Evolutionary conservation across 495 filamentous ascomycete genomes (phyloP).

Genomic region (Penicillium nucicola): DNA sequence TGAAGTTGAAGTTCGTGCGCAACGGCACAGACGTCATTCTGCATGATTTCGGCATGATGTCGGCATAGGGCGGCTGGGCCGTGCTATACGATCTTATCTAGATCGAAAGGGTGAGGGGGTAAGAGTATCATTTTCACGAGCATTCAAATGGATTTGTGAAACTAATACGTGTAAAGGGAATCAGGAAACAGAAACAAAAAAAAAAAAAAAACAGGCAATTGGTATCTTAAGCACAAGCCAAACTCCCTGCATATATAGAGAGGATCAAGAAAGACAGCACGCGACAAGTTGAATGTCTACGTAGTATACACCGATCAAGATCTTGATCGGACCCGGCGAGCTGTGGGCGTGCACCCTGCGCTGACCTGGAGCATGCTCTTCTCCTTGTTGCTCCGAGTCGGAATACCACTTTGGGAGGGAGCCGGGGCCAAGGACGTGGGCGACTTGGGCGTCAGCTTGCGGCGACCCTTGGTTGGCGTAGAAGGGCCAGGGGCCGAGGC

Average conservation of each 20-base stretch:
- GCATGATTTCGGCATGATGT: constrained; percentile 10
- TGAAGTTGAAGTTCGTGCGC: background rate
- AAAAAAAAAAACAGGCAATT: constrained; percentile 4
- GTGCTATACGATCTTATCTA: constrained; percentile 1
- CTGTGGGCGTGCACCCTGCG: constrained; percentile 42
- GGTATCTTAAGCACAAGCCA: constrained; percentile 14
- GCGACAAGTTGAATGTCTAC: too few species aligned
- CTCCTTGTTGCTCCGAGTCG: constrained; percentile 15
- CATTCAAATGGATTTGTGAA: background rate
- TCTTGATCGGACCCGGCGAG: constrained; percentile 36
- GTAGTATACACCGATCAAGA: constrained; percentile 9
- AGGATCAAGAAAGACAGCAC: background rate
- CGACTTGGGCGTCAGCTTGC: constrained; percentile 40
- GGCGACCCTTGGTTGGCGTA: constrained; percentile 34
- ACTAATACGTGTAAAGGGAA: background rate
- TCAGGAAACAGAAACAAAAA: background rate
- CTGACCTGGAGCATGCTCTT: constrained; percentile 32
- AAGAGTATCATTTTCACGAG: background rate
- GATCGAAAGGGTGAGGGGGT: constrained; percentile 1
- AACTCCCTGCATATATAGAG: constrained; percentile 6
- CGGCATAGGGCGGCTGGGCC: constrained; percentile 4
- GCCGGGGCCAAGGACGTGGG: constrained; percentile 23
- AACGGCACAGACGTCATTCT: constrained; percentile 18
- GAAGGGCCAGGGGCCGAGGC: constrained; percentile 13
- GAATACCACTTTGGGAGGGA: constrained; percentile 23